These are phyloP conservation scores for Herpotrichia juniperi DNA, from an alignment of 2,329 filamentous ascomycete genomes.

Conservation along the genomic window DNA sequence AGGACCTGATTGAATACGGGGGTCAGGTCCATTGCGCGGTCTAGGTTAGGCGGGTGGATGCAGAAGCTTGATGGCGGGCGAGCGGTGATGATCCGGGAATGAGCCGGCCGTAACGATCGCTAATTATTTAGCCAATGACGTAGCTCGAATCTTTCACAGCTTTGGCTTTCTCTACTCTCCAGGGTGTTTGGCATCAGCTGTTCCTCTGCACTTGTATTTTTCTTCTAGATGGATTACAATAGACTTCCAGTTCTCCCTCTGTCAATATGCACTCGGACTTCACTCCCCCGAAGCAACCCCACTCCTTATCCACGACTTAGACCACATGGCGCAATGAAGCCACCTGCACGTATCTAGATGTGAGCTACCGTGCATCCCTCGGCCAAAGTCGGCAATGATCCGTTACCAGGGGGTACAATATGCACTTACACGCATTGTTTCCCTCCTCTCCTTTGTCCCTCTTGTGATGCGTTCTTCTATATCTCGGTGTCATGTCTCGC, in stretches of 20 bases:
- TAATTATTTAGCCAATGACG: slow-evolving; percentile 22
- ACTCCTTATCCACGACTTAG: not conserved
- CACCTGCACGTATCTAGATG: not conserved
- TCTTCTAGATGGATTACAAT: too few relatives aligned
- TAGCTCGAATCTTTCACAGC: not conserved
- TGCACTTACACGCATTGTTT: not conserved
- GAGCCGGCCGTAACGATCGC: slow-evolving; percentile 15
- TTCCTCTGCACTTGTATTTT: not conserved
- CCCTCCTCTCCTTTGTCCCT: not conserved
- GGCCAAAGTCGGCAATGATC: not conserved
- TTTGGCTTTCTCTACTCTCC: not conserved
- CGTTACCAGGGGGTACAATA: not conserved
- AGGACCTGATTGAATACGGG: slow-evolving; percentile 72
- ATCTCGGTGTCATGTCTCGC: not conserved
- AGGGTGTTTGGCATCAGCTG: not conserved
- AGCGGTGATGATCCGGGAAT: slow-evolving; percentile 24
- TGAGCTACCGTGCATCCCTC: not conserved
- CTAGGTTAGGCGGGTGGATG: not conserved
- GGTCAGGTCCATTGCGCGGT: slow-evolving; percentile 62
- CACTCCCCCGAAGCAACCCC: not conserved
- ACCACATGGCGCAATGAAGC: not conserved
- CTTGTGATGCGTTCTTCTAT: not conserved
- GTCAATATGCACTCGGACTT: not conserved
- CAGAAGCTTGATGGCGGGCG: slow-evolving; percentile 1
- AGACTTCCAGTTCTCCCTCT: too few relatives aligned